These are phyloP conservation scores for Candida pini DNA, from an alignment of 805 yeast species.

Conservation along the genomic window DNA sequence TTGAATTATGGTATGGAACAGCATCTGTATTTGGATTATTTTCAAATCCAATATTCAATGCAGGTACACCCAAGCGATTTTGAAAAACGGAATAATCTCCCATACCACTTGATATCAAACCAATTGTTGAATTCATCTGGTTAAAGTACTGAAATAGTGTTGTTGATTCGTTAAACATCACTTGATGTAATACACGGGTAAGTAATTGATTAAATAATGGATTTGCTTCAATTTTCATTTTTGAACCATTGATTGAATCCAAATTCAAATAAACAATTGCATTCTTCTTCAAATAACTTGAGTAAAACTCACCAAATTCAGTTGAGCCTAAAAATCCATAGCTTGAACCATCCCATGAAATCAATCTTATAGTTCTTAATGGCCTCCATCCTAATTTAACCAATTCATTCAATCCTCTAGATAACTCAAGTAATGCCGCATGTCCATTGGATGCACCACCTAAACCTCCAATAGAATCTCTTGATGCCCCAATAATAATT, in stretches of 20 bases:
- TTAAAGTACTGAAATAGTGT: slow-evolving; percentile 47
- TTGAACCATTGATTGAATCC: slow-evolving; percentile 50
- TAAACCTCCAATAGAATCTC: slow-evolving; percentile 48
- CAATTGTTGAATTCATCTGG: slow-evolving; percentile 31
- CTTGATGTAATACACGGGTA: slow-evolving; percentile 37
- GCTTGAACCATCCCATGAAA: slow-evolving; percentile 40
- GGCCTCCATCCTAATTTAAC: slow-evolving; percentile 40
- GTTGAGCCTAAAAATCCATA: slow-evolving; percentile 52
- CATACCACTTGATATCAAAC: slow-evolving; percentile 39
- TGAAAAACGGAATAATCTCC: slow-evolving; percentile 58
- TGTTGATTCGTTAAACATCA: slow-evolving; percentile 36
- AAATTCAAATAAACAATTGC: slow-evolving; percentile 48
- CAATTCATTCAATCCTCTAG: slow-evolving; percentile 43
- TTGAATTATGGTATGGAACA: slow-evolving; percentile 52
- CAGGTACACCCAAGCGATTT: slow-evolving; percentile 62
- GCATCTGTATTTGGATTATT: slow-evolving; percentile 37
- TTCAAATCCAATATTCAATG: slow-evolving; percentile 43
- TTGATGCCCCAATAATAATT: slow-evolving; percentile 48
- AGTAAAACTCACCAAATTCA: slow-evolving; percentile 47
- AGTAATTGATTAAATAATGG: slow-evolving; percentile 50
- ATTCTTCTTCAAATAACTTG: slow-evolving; percentile 33
- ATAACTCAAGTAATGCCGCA: slow-evolving; percentile 44
- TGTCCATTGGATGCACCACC: slow-evolving; percentile 49
- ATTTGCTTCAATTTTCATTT: slow-evolving; percentile 43
- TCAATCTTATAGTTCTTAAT: slow-evolving; percentile 33